phyloP scores from a whole-genome alignment of 495 filamentous ascomycete genomes.

The Neurospora sp. region DNA sequence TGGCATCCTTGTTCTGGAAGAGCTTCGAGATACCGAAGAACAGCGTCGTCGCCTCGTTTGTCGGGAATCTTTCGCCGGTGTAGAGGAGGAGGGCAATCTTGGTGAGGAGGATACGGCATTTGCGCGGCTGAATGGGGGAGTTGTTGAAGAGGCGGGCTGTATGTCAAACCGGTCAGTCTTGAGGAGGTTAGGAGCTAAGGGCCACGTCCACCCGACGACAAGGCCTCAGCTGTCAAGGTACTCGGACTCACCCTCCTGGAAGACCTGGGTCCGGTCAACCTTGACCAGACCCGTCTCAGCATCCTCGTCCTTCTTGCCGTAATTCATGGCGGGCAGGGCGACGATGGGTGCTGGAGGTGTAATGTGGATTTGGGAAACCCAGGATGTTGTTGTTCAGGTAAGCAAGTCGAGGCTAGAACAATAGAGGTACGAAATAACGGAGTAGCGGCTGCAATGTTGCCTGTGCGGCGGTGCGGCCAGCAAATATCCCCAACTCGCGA shows the following conservation, averaged over 20 bases:
- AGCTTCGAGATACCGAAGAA: slow-evolving; percentile 99
- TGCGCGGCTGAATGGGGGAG: slow-evolving; percentile 87
- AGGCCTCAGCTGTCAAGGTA: neutral
- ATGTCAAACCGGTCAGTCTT: slow-evolving; percentile 7
- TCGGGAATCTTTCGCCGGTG: slow-evolving; percentile 93
- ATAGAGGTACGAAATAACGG: neutral
- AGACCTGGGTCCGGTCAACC: slow-evolving; percentile 95
- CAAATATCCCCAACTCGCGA: slow-evolving; percentile 22
- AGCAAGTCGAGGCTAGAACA: neutral
- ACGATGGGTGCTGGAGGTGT: slow-evolving; percentile 6
- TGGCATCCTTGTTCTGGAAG: slow-evolving; percentile 98
- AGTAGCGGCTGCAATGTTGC: neutral
- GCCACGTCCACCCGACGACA: neutral
- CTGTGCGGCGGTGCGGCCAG: neutral
- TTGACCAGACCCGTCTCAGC: slow-evolving; percentile 85
- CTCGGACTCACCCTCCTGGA: slow-evolving; percentile 80
- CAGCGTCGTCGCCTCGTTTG: slow-evolving; percentile 92
- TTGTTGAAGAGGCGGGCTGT: slow-evolving; percentile 94
- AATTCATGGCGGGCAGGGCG: slow-evolving; percentile 60
- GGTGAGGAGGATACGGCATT: slow-evolving; percentile 90
- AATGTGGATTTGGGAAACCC: slow-evolving; percentile 9
- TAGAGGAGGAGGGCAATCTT: slow-evolving; percentile 96
- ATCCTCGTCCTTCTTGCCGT: slow-evolving; percentile 98
- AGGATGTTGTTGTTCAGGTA: neutral
- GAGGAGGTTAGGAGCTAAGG: slow-evolving; percentile 4